Evolutionary conservation across 2,329 filamentous ascomycete genomes (phyloP).

Genomic region (Emergomyces pasteurianus): DNA sequence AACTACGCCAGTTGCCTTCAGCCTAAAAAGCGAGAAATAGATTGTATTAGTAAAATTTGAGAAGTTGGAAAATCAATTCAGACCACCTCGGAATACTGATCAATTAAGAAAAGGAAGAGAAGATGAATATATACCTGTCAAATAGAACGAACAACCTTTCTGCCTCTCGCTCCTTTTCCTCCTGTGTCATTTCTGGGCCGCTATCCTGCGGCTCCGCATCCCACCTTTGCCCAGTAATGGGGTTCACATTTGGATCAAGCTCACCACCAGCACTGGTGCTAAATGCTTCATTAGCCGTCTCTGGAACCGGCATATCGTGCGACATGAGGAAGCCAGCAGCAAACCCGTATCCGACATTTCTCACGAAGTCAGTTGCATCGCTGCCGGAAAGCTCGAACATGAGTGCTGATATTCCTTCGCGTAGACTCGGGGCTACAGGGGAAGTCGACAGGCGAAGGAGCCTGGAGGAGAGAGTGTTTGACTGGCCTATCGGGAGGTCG

Average conservation of each 20-base stretch:
- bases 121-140: conserved; percentile 49
- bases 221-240: conserved; percentile 73
- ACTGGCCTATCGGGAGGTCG: conserved; percentile 62
- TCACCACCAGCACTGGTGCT: conserved; percentile 23
- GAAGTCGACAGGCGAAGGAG: conserved; percentile 69
- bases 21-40: conserved; percentile 23
- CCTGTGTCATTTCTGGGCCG: conserved; percentile 66
- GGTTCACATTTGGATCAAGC: conserved; percentile 50
- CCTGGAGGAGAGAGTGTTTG: conserved; percentile 60
- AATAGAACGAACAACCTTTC: conserved; percentile 84
- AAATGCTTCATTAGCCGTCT: conserved; percentile 48
- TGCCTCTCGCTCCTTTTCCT: conserved; percentile 85
- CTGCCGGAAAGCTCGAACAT: conserved; percentile 80
- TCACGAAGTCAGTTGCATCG: conserved; percentile 66
- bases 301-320: conserved; percentile 67
- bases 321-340: conserved; percentile 82
- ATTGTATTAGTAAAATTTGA: neutral
- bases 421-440: conserved; percentile 56
- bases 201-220: conserved; percentile 52
- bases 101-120: neutral
- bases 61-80: neutral
- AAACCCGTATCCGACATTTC: conserved; percentile 89
- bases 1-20: conserved; percentile 64
- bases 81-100: no score
- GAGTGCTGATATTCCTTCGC: conserved; percentile 62